Conservation (phyloP, 176 grass and related monocot genomes). For the Canna indica region DNA sequence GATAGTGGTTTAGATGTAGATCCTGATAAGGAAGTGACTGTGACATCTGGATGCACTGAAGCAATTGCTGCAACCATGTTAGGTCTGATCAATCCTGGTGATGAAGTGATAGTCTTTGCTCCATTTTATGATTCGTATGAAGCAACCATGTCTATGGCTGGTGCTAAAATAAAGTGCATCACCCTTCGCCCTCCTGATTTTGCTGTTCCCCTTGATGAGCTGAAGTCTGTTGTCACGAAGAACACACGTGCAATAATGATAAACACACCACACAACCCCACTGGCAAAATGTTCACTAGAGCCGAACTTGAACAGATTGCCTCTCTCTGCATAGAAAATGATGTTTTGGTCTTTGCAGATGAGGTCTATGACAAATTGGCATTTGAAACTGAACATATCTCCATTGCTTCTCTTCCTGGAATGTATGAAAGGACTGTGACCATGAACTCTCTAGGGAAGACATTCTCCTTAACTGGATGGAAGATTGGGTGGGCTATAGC, state of each 20-base stretch:
- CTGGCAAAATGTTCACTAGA: slow-evolving; percentile 92
- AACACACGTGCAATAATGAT: slow-evolving; percentile 92
- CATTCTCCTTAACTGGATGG: slow-evolving; percentile 94
- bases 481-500: slow-evolving; percentile 97
- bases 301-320: slow-evolving; percentile 85
- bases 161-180: slow-evolving; percentile 68
- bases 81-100: slow-evolving; percentile 83
- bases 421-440: slow-evolving; percentile 97
- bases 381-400: slow-evolving; percentile 83
- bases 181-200: slow-evolving; percentile 74
- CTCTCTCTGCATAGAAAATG: slow-evolving; percentile 72
- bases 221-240: slow-evolving; percentile 53
- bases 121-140: slow-evolving; percentile 95
- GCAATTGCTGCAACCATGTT: slow-evolving; percentile 92
- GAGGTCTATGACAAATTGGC: slow-evolving; percentile 92
- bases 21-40: slow-evolving; percentile 87
- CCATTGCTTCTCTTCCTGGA: slow-evolving; percentile 72
- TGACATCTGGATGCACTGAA: slow-evolving; percentile 94
- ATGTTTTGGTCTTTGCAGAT: slow-evolving; percentile 78
- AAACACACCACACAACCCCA: slow-evolving; percentile 96
- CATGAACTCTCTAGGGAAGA: slow-evolving; percentile 93
- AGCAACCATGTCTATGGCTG: slow-evolving; percentile 83
- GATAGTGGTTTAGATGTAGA: slow-evolving; percentile 63
- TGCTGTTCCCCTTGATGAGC: slow-evolving; percentile 64
- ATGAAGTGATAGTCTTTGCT: slow-evolving; percentile 91